Base-by-base conservation (phyloP, 1,284 basidiomycete species). In the Lentinula novae-zelandiae region DNA sequence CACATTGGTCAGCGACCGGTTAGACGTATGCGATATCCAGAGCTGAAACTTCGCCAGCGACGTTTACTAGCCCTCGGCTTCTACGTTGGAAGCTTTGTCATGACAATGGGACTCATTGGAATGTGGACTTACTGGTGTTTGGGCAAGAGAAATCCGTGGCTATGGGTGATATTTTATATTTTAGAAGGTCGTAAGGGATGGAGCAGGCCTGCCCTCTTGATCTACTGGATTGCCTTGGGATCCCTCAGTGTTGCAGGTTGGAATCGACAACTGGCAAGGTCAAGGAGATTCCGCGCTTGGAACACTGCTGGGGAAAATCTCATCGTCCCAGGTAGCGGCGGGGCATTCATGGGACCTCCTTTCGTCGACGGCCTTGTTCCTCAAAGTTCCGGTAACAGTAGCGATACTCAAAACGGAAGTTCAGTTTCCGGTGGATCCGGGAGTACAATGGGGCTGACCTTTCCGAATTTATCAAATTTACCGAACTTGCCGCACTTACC, bases 81-180 rank as follows among this genome's bases (percentile, higher is more conserved):
- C 76, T 96, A 96, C 70, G 74, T 82, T 27, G 92, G 95, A 40
- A 78, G 92, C 0, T 73, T 88, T 34, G 73, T 96, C 57, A 87
- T 97, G 66, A 84, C 96, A 34, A 86, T 85, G 5, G 91, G 93
- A 0, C 77, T 95, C n/a, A 87, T 99, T 50, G 96, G 96, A 5
- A 80, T 90, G 55, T 99, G 96, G 96, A 87, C 92, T 8, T 83
- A 88, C 50, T 96, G 96, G 94, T 88, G 89, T 69, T 82, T 99
- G 2, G 86, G 85, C 9, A 84, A 85, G 61, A 83, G 93, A 33
- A 85, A 96, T 73, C 96, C 97, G 0, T 98, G 93, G 92, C 67
- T 93, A 0, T 99, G 94, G 93, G 85, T 81, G 6, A 70, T 93
- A 3, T 82, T 87, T 63, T 92, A 85, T 78, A 70, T 95, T 44